Evolutionary conservation across 2,329 filamentous ascomycete genomes (phyloP).

Genomic region (Lachnellula occidentalis): DNA sequence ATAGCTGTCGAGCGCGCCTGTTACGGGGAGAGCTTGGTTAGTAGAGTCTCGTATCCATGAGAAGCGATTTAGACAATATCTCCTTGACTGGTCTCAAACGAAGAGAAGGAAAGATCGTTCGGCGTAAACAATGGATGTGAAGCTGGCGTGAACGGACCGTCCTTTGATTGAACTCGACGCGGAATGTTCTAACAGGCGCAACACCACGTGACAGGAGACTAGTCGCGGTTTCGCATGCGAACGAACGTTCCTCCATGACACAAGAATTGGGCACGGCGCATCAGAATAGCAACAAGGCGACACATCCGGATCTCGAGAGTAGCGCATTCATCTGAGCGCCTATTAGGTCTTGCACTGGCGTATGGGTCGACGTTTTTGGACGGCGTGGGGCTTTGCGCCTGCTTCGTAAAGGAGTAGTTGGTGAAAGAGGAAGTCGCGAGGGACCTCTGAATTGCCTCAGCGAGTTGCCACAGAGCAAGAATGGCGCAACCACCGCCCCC

Average conservation of each 20-base stretch:
- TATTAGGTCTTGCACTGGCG: slow-evolving; percentile 4
- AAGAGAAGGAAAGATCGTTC: too few species aligned
- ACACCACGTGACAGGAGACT: neutral
- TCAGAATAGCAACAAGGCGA: neutral
- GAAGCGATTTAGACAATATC: neutral
- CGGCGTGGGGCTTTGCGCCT: slow-evolving; percentile 29
- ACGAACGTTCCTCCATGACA: neutral
- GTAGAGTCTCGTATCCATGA: slow-evolving; percentile 1
- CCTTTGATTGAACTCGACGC: too few species aligned
- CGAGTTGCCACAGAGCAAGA: slow-evolving; percentile 7
- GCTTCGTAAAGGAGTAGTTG: slow-evolving; percentile 17
- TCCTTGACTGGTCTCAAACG: too few species aligned
- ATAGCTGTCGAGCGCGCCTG: neutral
- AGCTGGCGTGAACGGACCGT: too few species aligned
- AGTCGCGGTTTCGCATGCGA: neutral
- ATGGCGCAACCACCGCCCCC: slow-evolving; percentile 34
- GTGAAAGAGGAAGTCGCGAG: neutral
- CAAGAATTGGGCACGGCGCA: neutral
- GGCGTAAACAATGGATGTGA: too few species aligned
- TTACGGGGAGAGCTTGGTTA: neutral
- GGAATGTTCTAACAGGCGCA: neutral
- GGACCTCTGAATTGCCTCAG: neutral
- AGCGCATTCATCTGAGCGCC: neutral
- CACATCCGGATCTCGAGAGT: neutral
- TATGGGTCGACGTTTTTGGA: slow-evolving; percentile 25